Conservation (phyloP, 192 early-diverging fungal genomes). For the Phlyctochytrium planicorne region DNA sequence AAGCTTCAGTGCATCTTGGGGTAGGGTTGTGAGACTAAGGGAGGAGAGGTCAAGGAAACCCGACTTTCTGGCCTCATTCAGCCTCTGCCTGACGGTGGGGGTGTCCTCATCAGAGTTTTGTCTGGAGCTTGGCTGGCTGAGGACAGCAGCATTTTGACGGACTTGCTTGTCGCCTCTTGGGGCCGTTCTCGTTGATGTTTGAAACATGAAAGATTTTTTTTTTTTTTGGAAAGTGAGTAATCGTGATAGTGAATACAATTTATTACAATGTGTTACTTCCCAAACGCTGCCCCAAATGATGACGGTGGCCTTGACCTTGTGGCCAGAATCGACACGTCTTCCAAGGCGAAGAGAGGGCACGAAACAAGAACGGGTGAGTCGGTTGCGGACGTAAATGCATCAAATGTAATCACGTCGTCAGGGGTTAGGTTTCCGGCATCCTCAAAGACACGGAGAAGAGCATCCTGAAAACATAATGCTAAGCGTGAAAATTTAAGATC, state of each 20-base stretch:
- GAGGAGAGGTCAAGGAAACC: constrained; percentile 41
- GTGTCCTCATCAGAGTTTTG: constrained; percentile 7
- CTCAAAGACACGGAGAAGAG: constrained; percentile 32
- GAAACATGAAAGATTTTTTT: not conserved
- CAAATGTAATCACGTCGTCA: constrained; percentile 30
- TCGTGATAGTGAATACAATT: no score
- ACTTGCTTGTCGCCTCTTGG: constrained; percentile 1
- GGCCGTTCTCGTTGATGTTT: not conserved
- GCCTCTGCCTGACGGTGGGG: constrained; percentile 38
- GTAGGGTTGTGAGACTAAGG: constrained; percentile 31
- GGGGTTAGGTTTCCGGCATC: constrained; percentile 13
- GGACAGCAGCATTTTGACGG: not conserved
- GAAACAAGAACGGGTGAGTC: constrained; percentile 32
- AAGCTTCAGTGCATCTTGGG: constrained; percentile 37
- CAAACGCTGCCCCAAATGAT: no score
- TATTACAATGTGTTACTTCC: no score
- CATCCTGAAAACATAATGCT: constrained; percentile 21
- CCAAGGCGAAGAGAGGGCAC: constrained; percentile 37
- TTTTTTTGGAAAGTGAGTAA: not conserved
- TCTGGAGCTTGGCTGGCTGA: not conserved
- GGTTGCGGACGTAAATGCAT: constrained; percentile 24
- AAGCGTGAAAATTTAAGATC: not conserved
- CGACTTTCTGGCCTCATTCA: constrained; percentile 36
- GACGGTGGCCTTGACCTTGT: not conserved
- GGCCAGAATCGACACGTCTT: constrained; percentile 14